phyloP scores from a whole-genome alignment of 202 grass and related monocot species.

The Digitaria exilis region DNA sequence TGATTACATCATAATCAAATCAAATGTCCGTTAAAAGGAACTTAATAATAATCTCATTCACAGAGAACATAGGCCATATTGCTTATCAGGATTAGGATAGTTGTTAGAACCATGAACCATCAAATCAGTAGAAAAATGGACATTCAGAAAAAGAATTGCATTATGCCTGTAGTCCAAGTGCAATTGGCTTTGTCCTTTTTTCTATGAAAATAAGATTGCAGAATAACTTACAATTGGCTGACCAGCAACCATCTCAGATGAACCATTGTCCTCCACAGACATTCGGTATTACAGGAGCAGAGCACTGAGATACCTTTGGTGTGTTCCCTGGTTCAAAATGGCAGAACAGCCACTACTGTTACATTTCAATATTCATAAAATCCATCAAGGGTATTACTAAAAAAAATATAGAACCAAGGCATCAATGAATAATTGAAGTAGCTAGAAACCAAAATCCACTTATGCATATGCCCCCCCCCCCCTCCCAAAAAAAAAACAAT shows the following conservation, averaged over 20 bases:
- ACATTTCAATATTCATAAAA: conserved; percentile 30
- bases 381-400: conserved; percentile 11
- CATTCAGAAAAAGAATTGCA: not conserved
- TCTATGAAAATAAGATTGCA: conserved; percentile 10
- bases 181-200: not conserved
- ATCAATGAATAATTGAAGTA: not conserved
- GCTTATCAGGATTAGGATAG: conserved; percentile 44
- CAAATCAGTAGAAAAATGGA: not conserved
- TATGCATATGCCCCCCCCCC: no score
- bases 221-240: conserved; percentile 49
- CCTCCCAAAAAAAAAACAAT: conserved; percentile 2
- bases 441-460: not conserved
- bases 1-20: not conserved
- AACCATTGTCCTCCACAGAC: conserved; percentile 2
- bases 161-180: not conserved
- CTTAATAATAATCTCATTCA: not conserved
- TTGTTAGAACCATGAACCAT: conserved; percentile 28
- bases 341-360: not conserved
- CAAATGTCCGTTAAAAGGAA: not conserved
- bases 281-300: conserved; percentile 25
- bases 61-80: conserved; percentile 41
- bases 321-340: conserved; percentile 31
- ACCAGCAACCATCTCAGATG: conserved; percentile 21
- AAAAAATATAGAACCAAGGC: conserved; percentile 23
- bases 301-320: conserved; percentile 35